Base-by-base conservation (phyloP, 306 rosid genomes). In the Urtica urens region DNA sequence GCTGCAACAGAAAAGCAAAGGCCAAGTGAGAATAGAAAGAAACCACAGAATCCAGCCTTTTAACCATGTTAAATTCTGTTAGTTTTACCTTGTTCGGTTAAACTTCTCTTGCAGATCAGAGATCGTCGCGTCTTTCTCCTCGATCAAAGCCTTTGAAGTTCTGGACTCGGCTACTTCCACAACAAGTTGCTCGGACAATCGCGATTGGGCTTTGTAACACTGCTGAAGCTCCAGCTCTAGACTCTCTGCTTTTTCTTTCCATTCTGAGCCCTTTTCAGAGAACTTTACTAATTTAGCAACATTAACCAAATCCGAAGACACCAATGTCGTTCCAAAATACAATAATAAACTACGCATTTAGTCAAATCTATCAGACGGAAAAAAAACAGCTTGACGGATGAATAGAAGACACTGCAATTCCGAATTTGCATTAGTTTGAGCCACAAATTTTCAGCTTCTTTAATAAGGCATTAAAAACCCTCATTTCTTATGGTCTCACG, bases 191-290 rank as follows among this genome's bases (percentile, higher is more conserved):
- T 82, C 93, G 0, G 99, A 81, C 23, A 85, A 27, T 22, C 93
- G 85, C 18, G 99, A 85, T 52, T 92, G 99, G 47, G 96, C 94
- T 74, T 82, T 92, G 66, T 92, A 85, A 69, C 87, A 79, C 53
- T 92, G 99, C 67, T 85, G 96, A 65, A 92, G 99, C 59, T 92
- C 99, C 64, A 71, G 41, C 57, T 85, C 81, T 59, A 82, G 65
- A 46, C 58, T 85, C 52, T 85, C 99, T 0, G 82, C 85, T 62
- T 85, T 92, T 77, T 85, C 96, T 57, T 92, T 79, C 99, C 99
- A 92, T 62, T 92, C 96, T 40, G 87, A 92, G 15, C 99, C 90
- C 99, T 85, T 51, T 39, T 75, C 10, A 22, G 51, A 10, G 16
- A 29, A 50, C n/a, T 5, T 19, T 39, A 16, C 40, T 33, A 18